Evolutionary conservation across 768 basidiomycete species (phyloP), one percentile per base, ranked within the genome.

Genomic region (Lentinula raphanica): DNA sequence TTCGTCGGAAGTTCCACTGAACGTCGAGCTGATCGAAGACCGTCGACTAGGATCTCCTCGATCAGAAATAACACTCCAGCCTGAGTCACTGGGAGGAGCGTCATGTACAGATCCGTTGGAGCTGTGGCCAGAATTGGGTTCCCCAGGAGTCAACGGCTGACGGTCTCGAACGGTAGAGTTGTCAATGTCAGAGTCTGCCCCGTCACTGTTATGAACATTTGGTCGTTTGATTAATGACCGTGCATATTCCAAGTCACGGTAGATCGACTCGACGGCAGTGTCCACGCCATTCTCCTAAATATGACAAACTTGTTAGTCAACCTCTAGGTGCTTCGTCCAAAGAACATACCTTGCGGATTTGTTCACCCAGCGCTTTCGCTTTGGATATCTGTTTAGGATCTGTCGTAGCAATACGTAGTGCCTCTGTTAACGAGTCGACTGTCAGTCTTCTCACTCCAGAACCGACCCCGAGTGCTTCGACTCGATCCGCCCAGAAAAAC

Each of bases 401-500:
- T 11, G 88, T 90, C 8, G 96, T 97, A 7, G 95, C 97, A 29
- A 78, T 70, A 29, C 79, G 66, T 40, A 99, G 77, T 0, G 96
- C 95, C 8, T 91, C 87, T 15, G 87, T 82, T 58, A 99, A 73
- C 49, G 76, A 76, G 15, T 90, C 83, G 13, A 88, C 86, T 11
- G 90, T 94, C 56, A 98, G 77, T 71, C 95, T 96, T 64, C 91
- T 84, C 51, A 99, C 87, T 53, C 88, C 85, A 29, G 86, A 80
- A 45, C 96, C 97, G 49, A 98, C 85, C 36, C 95, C 95, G 40
- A 99, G 80, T 2, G 94, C 93, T 70, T 97, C 94, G n/a, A 98
- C 93, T 28, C 96, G 88, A 71, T 99, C 93, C 3, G 93, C 92
- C 94, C 94, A 98, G 74, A 98, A 96, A 69, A 89, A 92, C 66